Base-by-base conservation (phyloP, 495 filamentous ascomycete species). In the Lindgomyces ingoldianus region DNA sequence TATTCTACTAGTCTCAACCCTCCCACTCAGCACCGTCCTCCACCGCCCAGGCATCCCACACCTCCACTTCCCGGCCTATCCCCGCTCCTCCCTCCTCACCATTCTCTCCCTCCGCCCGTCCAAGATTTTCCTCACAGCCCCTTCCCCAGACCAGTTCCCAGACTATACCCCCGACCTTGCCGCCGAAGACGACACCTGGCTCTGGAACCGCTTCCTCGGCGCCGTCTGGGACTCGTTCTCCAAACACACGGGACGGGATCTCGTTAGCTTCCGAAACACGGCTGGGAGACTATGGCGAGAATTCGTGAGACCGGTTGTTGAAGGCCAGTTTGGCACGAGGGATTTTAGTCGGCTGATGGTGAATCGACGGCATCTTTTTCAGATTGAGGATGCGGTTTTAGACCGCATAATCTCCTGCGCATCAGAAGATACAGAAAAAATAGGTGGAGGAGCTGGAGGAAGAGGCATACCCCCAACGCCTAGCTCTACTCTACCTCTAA, bases 321-420 rank as follows among this genome's bases (percentile, higher is more conserved):
- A 83, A 3, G 87, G 88, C 29, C 79, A 81, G 19, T 87, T 87
- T 69, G 80, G 79, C 4, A 85, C 90, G 4, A 85, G 89, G 55
- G 91, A 96, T 66, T 96, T 96, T 76, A 84, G 88, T 11, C 85
- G 89, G 52, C 79, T 98, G 8, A 80, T 96, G 33, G 83, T 96
- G 55, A 81, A 84, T 21, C 88, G 89, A 57, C 79, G 91, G 44
- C 74, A 81, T 0, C 77, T 94, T 50, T 91, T 96, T 75, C 88
- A 93, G 60, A 84, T 87, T 62, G 92, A 96, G 73, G 74, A 77
- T 12, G 79, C 87, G 2, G 81, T 96, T 18, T 81, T 91, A 27
- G 87, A 89, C 39, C 81, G 80, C 54, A 87, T 96, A 47, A 77
- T 90, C 1, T 78, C 85, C 14, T 75, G 77, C 22, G 51, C 64